Evolutionary conservation across 1,284 basidiomycete genomes (phyloP), one percentile per base, ranked within the genome.

Genomic region (Apiotrichum veenhuisii): DNA sequence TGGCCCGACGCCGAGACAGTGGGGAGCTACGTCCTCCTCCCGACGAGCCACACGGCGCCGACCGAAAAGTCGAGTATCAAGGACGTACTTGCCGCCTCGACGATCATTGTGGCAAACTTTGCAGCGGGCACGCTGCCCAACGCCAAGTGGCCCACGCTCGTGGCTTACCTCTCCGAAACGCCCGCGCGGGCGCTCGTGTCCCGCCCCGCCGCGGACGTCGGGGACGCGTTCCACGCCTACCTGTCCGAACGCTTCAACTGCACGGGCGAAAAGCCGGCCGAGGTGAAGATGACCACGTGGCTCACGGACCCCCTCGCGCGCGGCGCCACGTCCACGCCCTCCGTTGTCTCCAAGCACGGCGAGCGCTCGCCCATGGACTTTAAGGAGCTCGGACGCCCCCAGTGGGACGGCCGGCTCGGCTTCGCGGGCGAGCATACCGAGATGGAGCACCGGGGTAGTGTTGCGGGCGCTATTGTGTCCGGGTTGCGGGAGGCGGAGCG

Each of bases 391-490:
- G 63, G 71, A 0, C 64, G 77, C 51, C 73, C 78, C 1, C 64
- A 75, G 4, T 82, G 80, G 78, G 71, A 63, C 3, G 79, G 79
- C 0, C 60, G 64, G 3, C 68, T 82, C 1, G 78, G 79, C 0
- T 82, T 81, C 37, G 81, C 81, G 17, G 81, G 81, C 14, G 81
- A 82, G 67, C 80, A 81, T 54, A 82, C 80, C 4, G 79, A 80
- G 55, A 67, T 80, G 59, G 76, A 81, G 45, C 76, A 78, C 55
- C 58, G 80, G 23, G 80, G 80, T 1, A 75, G 72, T 27, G 79
- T 80, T 1, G 76, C 75, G 0, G 79, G 79, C 8, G 80, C 79
- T 5, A 74, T 77, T 5, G 64, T 78, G n/a, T 77, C 73, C 56
- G 79, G 79, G 1, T 59, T 69, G 52, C 66, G 79, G 38, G 80